Evolutionary conservation across 345 rosid species (phyloP), one percentile per base, ranked within the genome.

Genomic region (Arabis hirsuta): DNA sequence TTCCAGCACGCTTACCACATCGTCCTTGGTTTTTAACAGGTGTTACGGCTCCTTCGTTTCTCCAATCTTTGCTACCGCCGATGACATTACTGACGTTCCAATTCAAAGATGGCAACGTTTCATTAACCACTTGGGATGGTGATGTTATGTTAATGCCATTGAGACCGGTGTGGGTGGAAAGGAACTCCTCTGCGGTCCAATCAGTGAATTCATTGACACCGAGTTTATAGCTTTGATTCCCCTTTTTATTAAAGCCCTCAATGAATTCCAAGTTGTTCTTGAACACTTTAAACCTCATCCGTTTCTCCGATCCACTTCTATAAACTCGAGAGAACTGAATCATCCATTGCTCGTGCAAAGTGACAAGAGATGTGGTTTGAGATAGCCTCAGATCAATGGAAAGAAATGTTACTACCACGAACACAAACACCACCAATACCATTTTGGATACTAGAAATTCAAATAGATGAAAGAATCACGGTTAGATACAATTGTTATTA

Each of bases 181-280:
- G 75, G 53, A 88, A 88, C 71, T 90, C 96, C 9, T 82, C 94
- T 9, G 78, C 31, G 1, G 82, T 81, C 56, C 70, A 26, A 77
- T 86, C 93, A 0, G 88, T 80, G 61, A 86, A 90, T 65, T 72
- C 69, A 71, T 88, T 88, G 55, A 85, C 78, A 22, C 80, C 79
- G 36, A 90, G 84, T 69, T 79, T 80, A 70, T 74, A 88, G 36
- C 85, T 60, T 69, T 69, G 74, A 58, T 57, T 65, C 11, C 42
- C 78, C 3, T 57, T 81, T 6, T 19, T 45, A 45, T 82, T 81
- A 53, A 79, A 81, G 9, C 76, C 36, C 34, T 82, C 81, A 11
- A 84, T 68, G 57, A 45, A 79, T 36, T 79, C 44, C n/a, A 81
- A 36, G 55, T 81, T 81, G 38, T 64, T 62, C 48, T 60, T 59